Evolutionary conservation across 139 green algal genomes (phyloP).

Genomic region (Chlorella sp.): DNA sequence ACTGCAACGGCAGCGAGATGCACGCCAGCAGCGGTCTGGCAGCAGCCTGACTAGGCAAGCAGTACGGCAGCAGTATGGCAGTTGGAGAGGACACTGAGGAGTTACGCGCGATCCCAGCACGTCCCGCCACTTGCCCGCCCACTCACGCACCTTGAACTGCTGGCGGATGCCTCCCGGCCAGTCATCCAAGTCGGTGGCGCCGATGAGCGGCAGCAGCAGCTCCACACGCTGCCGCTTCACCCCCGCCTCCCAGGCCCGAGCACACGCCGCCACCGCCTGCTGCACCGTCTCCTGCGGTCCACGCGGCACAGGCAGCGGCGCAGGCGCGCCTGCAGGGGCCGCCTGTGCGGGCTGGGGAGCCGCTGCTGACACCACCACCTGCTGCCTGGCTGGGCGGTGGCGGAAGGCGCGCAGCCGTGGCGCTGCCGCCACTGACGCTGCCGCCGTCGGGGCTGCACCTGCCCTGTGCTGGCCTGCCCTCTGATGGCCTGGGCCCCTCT

Average conservation of each 20-base stretch:
- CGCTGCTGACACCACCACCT: not conserved
- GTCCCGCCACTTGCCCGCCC: too few species aligned
- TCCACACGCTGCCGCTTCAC: slow-evolving; percentile 76
- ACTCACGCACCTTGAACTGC: slow-evolving; percentile 80
- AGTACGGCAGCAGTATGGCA: too few species aligned
- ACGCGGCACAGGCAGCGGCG: slow-evolving; percentile 17
- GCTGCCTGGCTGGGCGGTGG: not conserved
- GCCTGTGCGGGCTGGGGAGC: not conserved
- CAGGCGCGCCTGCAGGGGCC: not conserved
- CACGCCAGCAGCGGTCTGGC: too few species aligned
- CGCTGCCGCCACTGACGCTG: not conserved
- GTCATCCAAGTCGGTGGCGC: slow-evolving; percentile 93
- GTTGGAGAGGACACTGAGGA: too few species aligned
- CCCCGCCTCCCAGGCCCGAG: slow-evolving; percentile 70
- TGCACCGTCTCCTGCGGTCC: slow-evolving; percentile 56
- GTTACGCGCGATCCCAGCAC: too few species aligned
- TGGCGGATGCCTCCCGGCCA: slow-evolving; percentile 90
- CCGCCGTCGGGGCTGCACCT: too few species aligned
- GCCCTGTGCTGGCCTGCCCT: too few species aligned
- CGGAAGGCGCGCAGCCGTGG: not conserved
- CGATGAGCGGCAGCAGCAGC: slow-evolving; percentile 89
- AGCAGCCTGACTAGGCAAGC: too few species aligned
- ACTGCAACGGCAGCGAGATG: too few species aligned
- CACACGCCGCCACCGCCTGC: slow-evolving; percentile 69
- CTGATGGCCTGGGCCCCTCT: too few species aligned